Base-by-base conservation (phyloP, 176 grass and related monocot species). In the maize (Zea mays) region DNA sequence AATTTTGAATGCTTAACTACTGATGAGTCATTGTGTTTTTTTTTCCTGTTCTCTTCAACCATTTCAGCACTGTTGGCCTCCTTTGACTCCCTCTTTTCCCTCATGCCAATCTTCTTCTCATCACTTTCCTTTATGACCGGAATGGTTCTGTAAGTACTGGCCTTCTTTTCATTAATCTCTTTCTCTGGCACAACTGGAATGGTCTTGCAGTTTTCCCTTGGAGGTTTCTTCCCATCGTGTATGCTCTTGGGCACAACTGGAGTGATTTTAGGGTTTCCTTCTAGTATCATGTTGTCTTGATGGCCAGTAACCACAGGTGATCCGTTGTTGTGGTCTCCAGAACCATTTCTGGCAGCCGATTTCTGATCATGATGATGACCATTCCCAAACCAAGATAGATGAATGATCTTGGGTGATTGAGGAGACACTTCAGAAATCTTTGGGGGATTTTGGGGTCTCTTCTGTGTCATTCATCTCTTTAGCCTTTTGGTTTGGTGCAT, bases 401-500 rank as follows among this genome's bases (percentile, higher is more conserved):
- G 93, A 74, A 97, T 83, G 27, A 93, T 85, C 78, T 86, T 90
- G 21, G 90, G 81, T 43, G 88, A 84, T 15, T 5, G 66, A 10
- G 73, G 76, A 55, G 69, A 52, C 50, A 82, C 90, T 76, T 85
- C 79, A 37, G 78, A 56, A 35, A 37, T 51, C 65, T 73, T 72
- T 33, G 57, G 79, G 5, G 58, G n/a, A 79, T 69, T 74, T 69
- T 19, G 65, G 77, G 6, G 47, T 81, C 10, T 76, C 61, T 66
- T 62, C 67, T 8, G 72, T 38, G 81, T 90, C 76, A 62, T 87
- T 81, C 16, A 46, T 43, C n/a, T 90, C 88, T 78, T 81, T 85
- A 47, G 6, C 50, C 55, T 77, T 36, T 17, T 85, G 66, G 36
- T 86, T 82, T 4, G 52, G 38, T 49, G 81, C 82, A 52, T 84